A percentile compares a stretch with the other conserved stretches of the same genome.
phyloP scores from a whole-genome alignment of 495 filamentous ascomycete genomes.

The Coniosporium apollinis region DNA sequence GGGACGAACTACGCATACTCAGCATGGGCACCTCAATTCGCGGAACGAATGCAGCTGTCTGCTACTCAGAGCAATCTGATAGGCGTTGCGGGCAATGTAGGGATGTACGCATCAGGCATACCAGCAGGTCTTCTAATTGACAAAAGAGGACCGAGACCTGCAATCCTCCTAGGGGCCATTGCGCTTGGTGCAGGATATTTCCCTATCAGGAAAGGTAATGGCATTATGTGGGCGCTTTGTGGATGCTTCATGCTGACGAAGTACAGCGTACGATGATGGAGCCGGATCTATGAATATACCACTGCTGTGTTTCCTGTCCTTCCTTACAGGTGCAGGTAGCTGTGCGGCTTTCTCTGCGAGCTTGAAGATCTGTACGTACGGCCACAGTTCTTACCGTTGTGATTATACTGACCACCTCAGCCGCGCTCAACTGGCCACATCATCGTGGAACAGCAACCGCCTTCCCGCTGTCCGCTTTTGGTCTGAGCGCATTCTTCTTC shows the following conservation, averaged over 20 bases:
- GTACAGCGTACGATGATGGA: conserved; percentile 35
- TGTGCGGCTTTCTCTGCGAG: conserved; percentile 74
- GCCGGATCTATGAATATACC: conserved; percentile 43
- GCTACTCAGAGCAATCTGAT: conserved; percentile 86
- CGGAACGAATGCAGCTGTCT: conserved; percentile 65
- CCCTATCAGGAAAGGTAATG: conserved; percentile 46
- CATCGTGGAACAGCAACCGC: conserved; percentile 89
- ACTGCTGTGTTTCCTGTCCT: conserved; percentile 64
- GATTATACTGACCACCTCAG: conserved; percentile 32
- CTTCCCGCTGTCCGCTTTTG: conserved; percentile 82
- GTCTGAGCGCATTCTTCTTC: conserved; percentile 93
- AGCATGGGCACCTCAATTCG: conserved; percentile 94
- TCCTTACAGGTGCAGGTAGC: conserved; percentile 71
- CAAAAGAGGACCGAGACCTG: conserved; percentile 58
- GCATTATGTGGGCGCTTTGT: no score
- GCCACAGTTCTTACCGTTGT: conserved; percentile 15
- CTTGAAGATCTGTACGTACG: conserved; percentile 45
- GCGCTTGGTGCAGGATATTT: conserved; percentile 63
- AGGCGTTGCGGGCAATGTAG: conserved; percentile 79
- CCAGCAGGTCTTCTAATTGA: conserved; percentile 82
- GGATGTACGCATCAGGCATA: conserved; percentile 86
- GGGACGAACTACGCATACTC: conserved; percentile 98
- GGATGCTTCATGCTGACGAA: conserved; percentile 10
- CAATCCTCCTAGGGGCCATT: conserved; percentile 56
- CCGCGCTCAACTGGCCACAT: conserved; percentile 81